A percentile compares a stretch with the other conserved stretches of the same genome.
Conservation (phyloP, 192 early-diverging fungal genomes). For the Coemansia asiatica region DNA sequence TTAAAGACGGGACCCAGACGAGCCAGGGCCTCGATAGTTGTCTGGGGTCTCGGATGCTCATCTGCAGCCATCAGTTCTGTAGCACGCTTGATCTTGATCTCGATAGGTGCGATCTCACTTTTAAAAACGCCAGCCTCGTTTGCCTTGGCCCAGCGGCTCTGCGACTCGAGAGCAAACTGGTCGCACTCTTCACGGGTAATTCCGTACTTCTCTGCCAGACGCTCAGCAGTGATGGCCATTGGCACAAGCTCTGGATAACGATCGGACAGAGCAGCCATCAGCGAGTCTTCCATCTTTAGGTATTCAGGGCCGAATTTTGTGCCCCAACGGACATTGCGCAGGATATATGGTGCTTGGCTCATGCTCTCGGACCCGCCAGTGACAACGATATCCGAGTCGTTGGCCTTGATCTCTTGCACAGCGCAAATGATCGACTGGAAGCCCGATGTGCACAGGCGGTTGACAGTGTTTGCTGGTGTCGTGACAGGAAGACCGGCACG, state of each 20-base stretch:
- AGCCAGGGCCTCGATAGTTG: constrained; percentile 73
- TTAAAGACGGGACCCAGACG: constrained; percentile 88
- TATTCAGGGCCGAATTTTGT: constrained; percentile 84
- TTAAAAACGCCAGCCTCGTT: constrained; percentile 73
- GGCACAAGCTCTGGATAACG: constrained; percentile 76
- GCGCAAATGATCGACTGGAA: constrained; percentile 94
- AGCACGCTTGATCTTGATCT: constrained; percentile 73
- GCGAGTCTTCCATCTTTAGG: constrained; percentile 82
- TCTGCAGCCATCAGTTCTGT: constrained; percentile 71
- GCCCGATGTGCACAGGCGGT: constrained; percentile 95
- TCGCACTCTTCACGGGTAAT: constrained; percentile 84
- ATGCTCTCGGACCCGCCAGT: constrained; percentile 93
- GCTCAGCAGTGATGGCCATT: constrained; percentile 96
- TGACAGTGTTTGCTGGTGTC: constrained; percentile 88
- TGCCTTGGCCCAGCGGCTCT: constrained; percentile 87
- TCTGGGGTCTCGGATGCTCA: constrained; percentile 88
- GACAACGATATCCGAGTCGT: constrained; percentile 82
- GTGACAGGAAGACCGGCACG: constrained; percentile 80
- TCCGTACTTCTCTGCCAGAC: constrained; percentile 80
- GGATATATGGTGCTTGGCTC: constrained; percentile 86
- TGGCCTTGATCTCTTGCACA: constrained; percentile 86
- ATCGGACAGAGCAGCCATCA: constrained; percentile 83
- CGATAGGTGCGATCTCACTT: constrained; percentile 80
- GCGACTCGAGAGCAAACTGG: constrained; percentile 75
- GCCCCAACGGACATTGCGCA: constrained; percentile 80